Evolutionary conservation across 2,329 filamentous ascomycete genomes (phyloP).

Genomic region (Monosporascus cannonballus): DNA sequence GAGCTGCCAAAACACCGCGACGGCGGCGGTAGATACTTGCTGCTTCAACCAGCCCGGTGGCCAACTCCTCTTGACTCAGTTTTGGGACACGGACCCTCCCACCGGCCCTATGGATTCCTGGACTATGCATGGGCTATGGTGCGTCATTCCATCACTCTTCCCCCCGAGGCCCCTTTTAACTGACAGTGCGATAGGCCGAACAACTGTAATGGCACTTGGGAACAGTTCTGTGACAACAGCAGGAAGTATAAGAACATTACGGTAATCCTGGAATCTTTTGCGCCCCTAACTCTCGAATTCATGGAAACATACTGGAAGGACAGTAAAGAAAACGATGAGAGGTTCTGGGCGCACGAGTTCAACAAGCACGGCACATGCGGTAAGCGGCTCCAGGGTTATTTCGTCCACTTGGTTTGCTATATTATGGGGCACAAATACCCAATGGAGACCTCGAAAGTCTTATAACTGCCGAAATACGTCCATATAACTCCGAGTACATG

Average conservation of each 20-base stretch:
- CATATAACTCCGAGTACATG: no score
- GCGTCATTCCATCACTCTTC: background rate
- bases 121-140: constrained; percentile 66
- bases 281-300: constrained; percentile 49
- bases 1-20: constrained; percentile 14
- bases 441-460: no score
- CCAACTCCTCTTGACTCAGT: constrained; percentile 67
- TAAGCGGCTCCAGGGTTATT: no score
- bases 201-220: constrained; percentile 64
- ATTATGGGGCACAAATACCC: no score
- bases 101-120: constrained; percentile 63
- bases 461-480: no score
- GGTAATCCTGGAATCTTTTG: constrained; percentile 43
- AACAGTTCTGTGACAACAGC: constrained; percentile 55
- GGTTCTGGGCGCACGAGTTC: constrained; percentile 72
- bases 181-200: constrained; percentile 41
- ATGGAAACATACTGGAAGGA: constrained; percentile 72
- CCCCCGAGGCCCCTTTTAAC: background rate
- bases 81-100: constrained; percentile 65
- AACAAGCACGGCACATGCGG: constrained; percentile 67
- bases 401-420: no score
- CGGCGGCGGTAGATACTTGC: constrained; percentile 46
- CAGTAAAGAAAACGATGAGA: constrained; percentile 55
- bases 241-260: constrained; percentile 62
- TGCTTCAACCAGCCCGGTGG: constrained; percentile 71